Base-by-base conservation (phyloP, 2,329 filamentous ascomycete species). In the Mycocentrospora acerina region DNA sequence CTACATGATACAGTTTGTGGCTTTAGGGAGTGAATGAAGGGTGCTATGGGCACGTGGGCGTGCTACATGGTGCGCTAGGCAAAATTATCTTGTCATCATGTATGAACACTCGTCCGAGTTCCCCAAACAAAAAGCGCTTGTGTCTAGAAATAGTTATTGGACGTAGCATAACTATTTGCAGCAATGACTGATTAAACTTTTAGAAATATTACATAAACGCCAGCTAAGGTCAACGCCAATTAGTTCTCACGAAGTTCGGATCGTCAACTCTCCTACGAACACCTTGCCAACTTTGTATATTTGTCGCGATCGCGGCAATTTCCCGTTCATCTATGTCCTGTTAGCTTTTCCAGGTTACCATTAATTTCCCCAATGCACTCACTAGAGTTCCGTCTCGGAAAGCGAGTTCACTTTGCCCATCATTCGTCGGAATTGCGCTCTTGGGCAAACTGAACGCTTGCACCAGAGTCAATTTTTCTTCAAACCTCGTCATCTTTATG, bases 361-460 rank as follows among this genome's bases (percentile, higher is more conserved):
- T 22, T 9, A 22, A n/a, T n/a, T 22, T 22, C 19, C 9, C 25
- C 4, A 5, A 12, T 6, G 17, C 1, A 38, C 52, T 45, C 41
- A 59, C 54, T 35, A 53, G 22, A 9, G 48, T 55, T 4, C 47
- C 52, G 24, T 64, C 57, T 13, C 58, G 40, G 35, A 62, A 64
- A 16, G 57, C 57, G 26, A 64, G 33, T 25, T 54, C 51, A 6
- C 28, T 42, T 9, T 57, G 49, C 8, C 51, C 53, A 12, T 61
- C 51, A 30, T 57, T 50, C 35, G 57, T 60, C 11, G 57, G 59
- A 15, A 58, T 46, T 8, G 53, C 29, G 19, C 59, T 54, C 4
- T 45, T 27, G 5, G 60, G 60, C 9, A 62, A 28, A 18, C 42
- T 36, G 15, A 62, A 52, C 8, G 55, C 25, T 16, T 59, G 42